Evolutionary conservation across 2,329 filamentous ascomycete species (phyloP).

Genomic region (Neopestalotiopsis clavispora): DNA sequence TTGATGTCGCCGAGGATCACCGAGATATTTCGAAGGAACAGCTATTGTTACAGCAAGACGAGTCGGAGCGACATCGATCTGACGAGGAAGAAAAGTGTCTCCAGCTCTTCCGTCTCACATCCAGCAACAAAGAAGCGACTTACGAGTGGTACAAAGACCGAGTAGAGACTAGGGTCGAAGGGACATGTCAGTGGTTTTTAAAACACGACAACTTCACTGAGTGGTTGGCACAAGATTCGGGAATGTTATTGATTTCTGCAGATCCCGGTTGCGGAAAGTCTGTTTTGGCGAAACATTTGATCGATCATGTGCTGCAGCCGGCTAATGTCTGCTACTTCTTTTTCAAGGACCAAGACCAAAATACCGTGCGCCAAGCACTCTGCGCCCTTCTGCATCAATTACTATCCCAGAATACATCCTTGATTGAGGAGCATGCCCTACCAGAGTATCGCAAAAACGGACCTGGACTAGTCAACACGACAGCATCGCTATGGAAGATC

Average conservation of each 20-base stretch:
- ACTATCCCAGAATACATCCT: conserved; percentile 33
- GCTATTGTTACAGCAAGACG: neutral
- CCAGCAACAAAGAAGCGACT: conserved; percentile 16
- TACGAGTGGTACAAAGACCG: conserved; percentile 39
- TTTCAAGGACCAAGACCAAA: conserved; percentile 45
- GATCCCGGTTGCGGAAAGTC: conserved; percentile 47
- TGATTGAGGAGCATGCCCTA: conserved; percentile 39
- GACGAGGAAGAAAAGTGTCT: conserved; percentile 3
- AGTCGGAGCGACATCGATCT: neutral
- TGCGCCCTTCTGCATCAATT: conserved; percentile 47
- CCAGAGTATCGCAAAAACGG: conserved; percentile 30
- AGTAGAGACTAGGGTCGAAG: conserved; percentile 28
- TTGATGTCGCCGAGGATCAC: neutral
- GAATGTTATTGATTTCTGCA: conserved; percentile 40
- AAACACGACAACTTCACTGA: conserved; percentile 32
- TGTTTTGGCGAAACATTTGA: conserved; percentile 39
- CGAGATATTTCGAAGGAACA: neutral
- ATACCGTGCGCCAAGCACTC: conserved; percentile 39
- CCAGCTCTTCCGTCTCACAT: conserved; percentile 11
- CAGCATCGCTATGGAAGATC: conserved; percentile 38
- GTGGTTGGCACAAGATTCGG: conserved; percentile 34
- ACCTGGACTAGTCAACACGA: conserved; percentile 25
- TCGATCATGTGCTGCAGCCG: conserved; percentile 30
- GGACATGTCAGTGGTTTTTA: conserved; percentile 40
- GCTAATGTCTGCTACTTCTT: conserved; percentile 47